These are phyloP conservation scores for Pachyrhizus erosus DNA, from an alignment of 306 rosid species.

Conservation along the genomic window DNA sequence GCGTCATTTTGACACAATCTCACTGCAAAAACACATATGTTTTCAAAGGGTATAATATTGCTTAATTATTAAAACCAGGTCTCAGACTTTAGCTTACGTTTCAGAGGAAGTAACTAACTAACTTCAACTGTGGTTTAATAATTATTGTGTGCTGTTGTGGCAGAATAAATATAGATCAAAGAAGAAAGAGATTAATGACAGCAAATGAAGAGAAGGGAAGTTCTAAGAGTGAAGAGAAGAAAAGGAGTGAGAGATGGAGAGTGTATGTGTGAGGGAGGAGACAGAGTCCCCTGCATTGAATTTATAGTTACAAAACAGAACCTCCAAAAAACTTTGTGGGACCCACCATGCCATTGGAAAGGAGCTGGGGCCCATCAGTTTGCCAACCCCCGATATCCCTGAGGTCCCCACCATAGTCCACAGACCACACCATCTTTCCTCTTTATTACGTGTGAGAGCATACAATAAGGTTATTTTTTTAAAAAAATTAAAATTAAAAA, in stretches of 20 bases:
- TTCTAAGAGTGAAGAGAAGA: background rate
- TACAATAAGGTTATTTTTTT: too few species aligned
- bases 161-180: background rate
- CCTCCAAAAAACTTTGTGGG: constrained; percentile 42
- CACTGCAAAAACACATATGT: constrained; percentile 41
- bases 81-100: background rate
- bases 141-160: too few species aligned
- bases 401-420: constrained; percentile 37
- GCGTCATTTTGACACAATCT: constrained; percentile 60
- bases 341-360: constrained; percentile 31
- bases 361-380: constrained; percentile 10
- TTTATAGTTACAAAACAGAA: constrained; percentile 62
- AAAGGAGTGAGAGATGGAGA: background rate
- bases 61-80: background rate
- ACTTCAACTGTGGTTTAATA: background rate
- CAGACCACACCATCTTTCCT: background rate
- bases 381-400: constrained; percentile 32
- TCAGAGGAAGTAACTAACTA: background rate
- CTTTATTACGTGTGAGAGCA: background rate
- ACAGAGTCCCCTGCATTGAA: constrained; percentile 44
- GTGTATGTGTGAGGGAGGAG: constrained; percentile 17
- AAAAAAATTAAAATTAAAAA: too few species aligned
- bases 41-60: background rate
- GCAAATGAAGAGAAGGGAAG: too few species aligned
- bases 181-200: background rate